phyloP scores from a whole-genome alignment of 345 rosid genomes.

The Brassica cretica region DNA sequence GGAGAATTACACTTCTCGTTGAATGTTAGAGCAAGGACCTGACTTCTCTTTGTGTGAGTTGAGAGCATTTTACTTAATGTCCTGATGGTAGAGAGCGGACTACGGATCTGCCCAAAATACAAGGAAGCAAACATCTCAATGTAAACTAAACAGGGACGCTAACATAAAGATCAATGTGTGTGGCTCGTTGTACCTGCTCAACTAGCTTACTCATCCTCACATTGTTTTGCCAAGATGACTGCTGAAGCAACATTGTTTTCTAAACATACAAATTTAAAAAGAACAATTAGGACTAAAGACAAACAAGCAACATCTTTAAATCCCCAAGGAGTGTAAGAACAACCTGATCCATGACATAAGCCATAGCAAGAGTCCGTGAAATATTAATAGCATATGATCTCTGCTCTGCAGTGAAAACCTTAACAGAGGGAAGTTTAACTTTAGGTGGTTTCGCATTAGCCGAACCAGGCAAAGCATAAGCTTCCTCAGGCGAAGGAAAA shows the following conservation, averaged over 20 bases:
- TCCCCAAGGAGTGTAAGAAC: neutral
- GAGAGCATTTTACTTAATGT: constrained; percentile 82
- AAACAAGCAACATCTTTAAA: neutral
- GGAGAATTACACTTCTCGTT: neutral
- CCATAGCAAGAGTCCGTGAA: constrained; percentile 76
- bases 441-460: constrained; percentile 37
- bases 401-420: constrained; percentile 59
- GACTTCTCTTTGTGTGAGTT: constrained; percentile 66
- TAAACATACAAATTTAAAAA: constrained; percentile 29
- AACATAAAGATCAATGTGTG: constrained; percentile 10
- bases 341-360: constrained; percentile 98
- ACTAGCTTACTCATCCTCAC: constrained; percentile 83
- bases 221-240: constrained; percentile 91
- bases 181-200: constrained; percentile 63
- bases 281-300: neutral
- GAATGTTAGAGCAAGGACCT: constrained; percentile 49
- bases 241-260: constrained; percentile 81
- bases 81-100: constrained; percentile 79
- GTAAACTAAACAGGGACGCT: neutral
- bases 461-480: constrained; percentile 49
- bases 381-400: constrained; percentile 73
- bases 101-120: constrained; percentile 59
- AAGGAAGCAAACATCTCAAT: constrained; percentile 12
- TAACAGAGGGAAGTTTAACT: constrained; percentile 44
- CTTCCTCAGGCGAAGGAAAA: constrained; percentile 53